Percentiles rank a stretch among this genome's conserved stretches.
phyloP scores from a whole-genome alignment of 352 stramenopile species.

The Pythium folliculosum region DNA sequence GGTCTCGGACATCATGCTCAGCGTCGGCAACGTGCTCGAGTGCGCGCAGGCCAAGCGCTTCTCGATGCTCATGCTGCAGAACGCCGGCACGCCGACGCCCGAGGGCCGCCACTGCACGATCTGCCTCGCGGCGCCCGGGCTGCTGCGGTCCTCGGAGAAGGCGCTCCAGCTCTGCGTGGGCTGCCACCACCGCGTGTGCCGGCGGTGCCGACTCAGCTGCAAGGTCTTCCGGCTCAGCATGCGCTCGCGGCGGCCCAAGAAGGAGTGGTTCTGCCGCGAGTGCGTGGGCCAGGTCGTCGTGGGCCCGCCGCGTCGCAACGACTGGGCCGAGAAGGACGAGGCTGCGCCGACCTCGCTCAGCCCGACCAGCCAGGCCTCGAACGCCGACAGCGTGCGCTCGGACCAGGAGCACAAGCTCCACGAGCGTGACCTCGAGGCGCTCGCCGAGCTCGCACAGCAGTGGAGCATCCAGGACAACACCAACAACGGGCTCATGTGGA shows the following conservation, averaged over 20 bases:
- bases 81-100: conserved; percentile 37
- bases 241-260: conserved; percentile 44
- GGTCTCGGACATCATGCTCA: conserved; percentile 49
- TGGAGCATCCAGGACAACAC: conserved; percentile 24
- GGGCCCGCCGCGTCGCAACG: conserved; percentile 26
- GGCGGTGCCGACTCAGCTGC: conserved; percentile 48
- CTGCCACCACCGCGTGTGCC: conserved; percentile 58
- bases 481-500: conserved; percentile 24
- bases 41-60: conserved; percentile 58
- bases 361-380: conserved; percentile 11
- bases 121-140: conserved; percentile 40
- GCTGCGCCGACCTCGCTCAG: not conserved
- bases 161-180: conserved; percentile 51
- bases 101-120: conserved; percentile 47
- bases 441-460: conserved; percentile 26
- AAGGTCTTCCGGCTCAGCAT: conserved; percentile 50
- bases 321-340: conserved; percentile 31
- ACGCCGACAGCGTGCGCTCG: conserved; percentile 24
- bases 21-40: conserved; percentile 41
- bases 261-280: conserved; percentile 54
- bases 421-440: conserved; percentile 23
- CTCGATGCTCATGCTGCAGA: conserved; percentile 44
- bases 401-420: conserved; percentile 21
- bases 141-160: conserved; percentile 32
- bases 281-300: conserved; percentile 54